Percentiles rank a stretch among this genome's conserved stretches.
Evolutionary conservation across 805 yeast genomes (phyloP).

Genomic region (Candida bentonensis): DNA sequence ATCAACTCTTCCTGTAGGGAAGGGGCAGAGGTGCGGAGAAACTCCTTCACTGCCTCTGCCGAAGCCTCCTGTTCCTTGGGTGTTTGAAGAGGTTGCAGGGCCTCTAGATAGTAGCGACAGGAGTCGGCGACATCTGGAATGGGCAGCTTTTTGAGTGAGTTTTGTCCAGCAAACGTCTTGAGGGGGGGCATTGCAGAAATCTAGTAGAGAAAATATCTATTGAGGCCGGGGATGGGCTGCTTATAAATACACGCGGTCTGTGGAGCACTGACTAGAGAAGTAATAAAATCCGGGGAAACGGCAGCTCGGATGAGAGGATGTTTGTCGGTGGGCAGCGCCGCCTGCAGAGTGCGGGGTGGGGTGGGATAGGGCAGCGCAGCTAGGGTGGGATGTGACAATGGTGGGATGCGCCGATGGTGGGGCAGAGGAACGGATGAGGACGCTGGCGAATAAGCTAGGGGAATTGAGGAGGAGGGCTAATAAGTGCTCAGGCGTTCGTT

Average conservation of each 20-base stretch:
- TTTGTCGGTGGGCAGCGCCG: too few relatives aligned
- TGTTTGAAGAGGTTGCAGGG: constrained; percentile 69
- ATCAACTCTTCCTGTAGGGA: constrained; percentile 49
- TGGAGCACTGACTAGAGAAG: not conserved
- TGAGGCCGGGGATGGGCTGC: not conserved
- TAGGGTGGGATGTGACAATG: too few relatives aligned
- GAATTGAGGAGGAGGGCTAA: too few relatives aligned
- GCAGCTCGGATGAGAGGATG: not conserved
- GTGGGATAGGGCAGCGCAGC: too few relatives aligned
- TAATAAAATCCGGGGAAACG: not conserved
- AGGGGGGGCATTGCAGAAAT: not conserved
- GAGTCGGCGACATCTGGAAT: constrained; percentile 65
- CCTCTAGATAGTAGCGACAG: constrained; percentile 48
- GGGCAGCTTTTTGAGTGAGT: constrained; percentile 51
- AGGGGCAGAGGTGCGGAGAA: constrained; percentile 42
- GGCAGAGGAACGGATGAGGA: too few relatives aligned
- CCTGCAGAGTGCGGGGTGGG: too few relatives aligned
- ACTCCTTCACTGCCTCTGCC: constrained; percentile 38
- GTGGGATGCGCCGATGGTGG: too few relatives aligned
- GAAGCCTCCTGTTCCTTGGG: constrained; percentile 55
- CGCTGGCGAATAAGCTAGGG: too few relatives aligned
- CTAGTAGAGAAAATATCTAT: not conserved
- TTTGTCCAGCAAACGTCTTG: constrained; percentile 46
- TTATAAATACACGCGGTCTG: not conserved
- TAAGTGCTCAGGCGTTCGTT: too few relatives aligned